A percentile compares a stretch with the other conserved stretches of the same genome.
Evolutionary conservation across 768 basidiomycete genomes (phyloP).

Genomic region (Nidularia sp.): DNA sequence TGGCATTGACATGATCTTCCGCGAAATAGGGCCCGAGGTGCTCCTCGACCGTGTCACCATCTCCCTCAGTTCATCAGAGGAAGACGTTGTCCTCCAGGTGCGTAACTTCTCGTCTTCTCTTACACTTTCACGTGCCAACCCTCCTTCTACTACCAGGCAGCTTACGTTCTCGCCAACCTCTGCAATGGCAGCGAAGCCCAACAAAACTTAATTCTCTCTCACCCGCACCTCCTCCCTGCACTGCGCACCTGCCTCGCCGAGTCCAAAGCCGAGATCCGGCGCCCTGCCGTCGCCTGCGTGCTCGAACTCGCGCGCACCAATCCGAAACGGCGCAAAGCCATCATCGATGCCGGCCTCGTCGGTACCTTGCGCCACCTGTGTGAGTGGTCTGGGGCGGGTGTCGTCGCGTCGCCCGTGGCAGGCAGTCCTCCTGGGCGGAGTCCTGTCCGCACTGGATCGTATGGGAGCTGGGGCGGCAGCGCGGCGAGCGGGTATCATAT

Average conservation of each 20-base stretch:
- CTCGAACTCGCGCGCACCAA: conserved; percentile 47
- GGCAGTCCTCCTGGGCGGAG: conserved; percentile 19
- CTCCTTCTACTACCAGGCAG: conserved; percentile 29
- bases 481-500: conserved; percentile 6
- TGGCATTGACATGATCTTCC: conserved; percentile 59
- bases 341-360: conserved; percentile 36
- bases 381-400: conserved; percentile 29
- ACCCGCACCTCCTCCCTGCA: conserved; percentile 46
- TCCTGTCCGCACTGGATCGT: conserved; percentile 6
- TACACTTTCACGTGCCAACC: not conserved
- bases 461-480: conserved; percentile 17
- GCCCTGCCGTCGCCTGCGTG: conserved; percentile 59
- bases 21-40: conserved; percentile 41
- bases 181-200: conserved; percentile 52
- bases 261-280: conserved; percentile 50
- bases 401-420: conserved; percentile 5
- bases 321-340: conserved; percentile 25
- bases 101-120: not conserved
- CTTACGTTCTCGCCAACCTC: conserved; percentile 64
- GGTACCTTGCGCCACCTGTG: conserved; percentile 34
- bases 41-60: conserved; percentile 42
- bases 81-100: conserved; percentile 55
- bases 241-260: conserved; percentile 60
- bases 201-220: conserved; percentile 48
- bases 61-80: conserved; percentile 46